Base-by-base conservation (phyloP, 2,329 filamentous ascomycete genomes). In the Cercospora janseana region DNA sequence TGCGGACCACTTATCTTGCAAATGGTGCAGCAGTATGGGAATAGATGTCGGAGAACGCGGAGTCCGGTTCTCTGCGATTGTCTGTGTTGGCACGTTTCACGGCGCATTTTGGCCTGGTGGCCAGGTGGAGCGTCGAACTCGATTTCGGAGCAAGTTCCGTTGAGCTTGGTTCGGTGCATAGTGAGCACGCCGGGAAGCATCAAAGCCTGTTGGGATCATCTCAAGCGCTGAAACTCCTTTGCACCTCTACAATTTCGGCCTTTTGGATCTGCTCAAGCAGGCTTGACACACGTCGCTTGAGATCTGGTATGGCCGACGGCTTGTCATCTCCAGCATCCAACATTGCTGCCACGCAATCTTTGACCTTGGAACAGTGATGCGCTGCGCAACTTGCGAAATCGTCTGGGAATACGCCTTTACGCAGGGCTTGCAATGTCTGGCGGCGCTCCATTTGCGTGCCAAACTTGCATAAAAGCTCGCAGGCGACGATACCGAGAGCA, bases 381-480 rank as follows among this genome's bases (percentile, higher is more conserved):
- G 44, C 51, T 13, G 49, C 42, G 20, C 51, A 54, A 13, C 42
- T 51, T 10, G 50, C 45, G 18, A 58, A 53, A 4, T 43, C 21
- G 8, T 35, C 21, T n/a, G 57, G 57, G 13, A 58, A 51, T 6
- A 21, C 13, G 9, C 57, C 57, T 21, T 50, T 40, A 9, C 52
- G 66, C 4, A 74, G 56, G 2, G 59, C 56, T 1, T 59, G 60
- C 8, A 74, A 54, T 1, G 66, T 67, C 6, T 69, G 59, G 29
- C 63, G 54, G 6, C 72, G 62, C 56, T 74, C 72, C 66, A 71
- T 72, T 54, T 67, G 61, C 1, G 71, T 73, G 3, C 57, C 60
- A 45, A 86, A 80, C 4, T 67, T 71, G 54, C 76, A 79, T 0
- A 85, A 58, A 37, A 86, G 70, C 63, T 87, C 83, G 34, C 85